phyloP scores from a whole-genome alignment of 1,284 basidiomycete genomes.

The Wolfiporia cocos region DNA sequence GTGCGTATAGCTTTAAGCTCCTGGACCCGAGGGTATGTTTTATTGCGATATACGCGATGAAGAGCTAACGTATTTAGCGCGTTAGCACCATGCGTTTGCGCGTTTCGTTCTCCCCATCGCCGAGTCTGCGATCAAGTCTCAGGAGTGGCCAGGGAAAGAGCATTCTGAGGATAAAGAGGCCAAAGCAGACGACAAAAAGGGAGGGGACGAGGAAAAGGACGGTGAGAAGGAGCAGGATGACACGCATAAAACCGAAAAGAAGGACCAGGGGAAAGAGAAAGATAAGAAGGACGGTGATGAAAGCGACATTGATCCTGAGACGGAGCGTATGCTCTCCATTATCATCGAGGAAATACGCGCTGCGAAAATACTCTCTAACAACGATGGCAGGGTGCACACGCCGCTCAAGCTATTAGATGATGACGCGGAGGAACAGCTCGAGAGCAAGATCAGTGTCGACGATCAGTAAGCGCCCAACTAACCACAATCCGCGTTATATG shows the following conservation, averaged over 20 bases:
- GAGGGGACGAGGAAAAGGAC: background rate
- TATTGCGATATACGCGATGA: background rate
- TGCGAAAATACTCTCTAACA: constrained; percentile 11
- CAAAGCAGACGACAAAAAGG: background rate
- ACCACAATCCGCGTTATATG: background rate
- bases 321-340: background rate
- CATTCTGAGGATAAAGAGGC: background rate
- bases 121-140: constrained; percentile 15
- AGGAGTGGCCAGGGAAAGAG: constrained; percentile 13
- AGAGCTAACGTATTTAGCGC: background rate
- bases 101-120: constrained; percentile 18
- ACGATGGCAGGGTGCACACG: constrained; percentile 10
- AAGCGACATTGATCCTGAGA: background rate
- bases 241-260: background rate
- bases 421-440: constrained; percentile 15
- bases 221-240: background rate
- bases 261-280: background rate
- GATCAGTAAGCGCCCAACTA: constrained; percentile 16
- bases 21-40: constrained; percentile 12
- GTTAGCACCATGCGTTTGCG: constrained; percentile 17
- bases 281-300: background rate
- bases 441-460: constrained; percentile 15
- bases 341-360: constrained; percentile 13
- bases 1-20: constrained; percentile 14
- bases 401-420: constrained; percentile 15